These are phyloP conservation scores for Aureobasidium musti DNA, from an alignment of 2,329 filamentous ascomycete species.

Conservation along the genomic window DNA sequence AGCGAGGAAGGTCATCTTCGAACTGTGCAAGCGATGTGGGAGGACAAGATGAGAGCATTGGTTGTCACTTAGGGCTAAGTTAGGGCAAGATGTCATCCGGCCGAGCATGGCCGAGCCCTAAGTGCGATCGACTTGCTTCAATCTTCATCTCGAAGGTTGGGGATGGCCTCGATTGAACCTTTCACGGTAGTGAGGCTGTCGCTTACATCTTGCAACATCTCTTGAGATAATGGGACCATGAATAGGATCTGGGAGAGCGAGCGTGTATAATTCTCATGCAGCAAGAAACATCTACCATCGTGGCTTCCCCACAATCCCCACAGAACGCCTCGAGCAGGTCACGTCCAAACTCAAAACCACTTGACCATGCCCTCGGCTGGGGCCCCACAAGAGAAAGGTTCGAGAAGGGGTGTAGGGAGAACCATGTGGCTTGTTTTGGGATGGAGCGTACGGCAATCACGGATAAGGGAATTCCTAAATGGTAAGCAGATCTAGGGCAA, in stretches of 20 bases:
- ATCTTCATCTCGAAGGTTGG: background rate
- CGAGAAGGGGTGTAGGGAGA: background rate
- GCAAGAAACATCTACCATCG: background rate
- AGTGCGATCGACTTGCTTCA: background rate
- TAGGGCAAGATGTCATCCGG: slow-evolving; percentile 10
- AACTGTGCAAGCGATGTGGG: background rate
- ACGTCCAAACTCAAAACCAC: background rate
- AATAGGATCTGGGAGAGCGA: too few species aligned
- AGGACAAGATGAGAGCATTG: background rate
- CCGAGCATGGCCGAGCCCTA: slow-evolving; percentile 1
- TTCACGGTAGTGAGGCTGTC: background rate
- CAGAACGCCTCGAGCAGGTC: background rate
- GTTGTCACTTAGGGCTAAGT: slow-evolving; percentile 4
- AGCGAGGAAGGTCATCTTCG: background rate
- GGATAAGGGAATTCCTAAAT: background rate
- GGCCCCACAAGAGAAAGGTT: slow-evolving; percentile 12
- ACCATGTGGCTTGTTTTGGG: background rate
- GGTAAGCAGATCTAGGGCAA: slow-evolving; percentile 4
- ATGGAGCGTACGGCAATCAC: background rate
- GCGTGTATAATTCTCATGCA: background rate
- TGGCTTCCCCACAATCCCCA: slow-evolving; percentile 15
- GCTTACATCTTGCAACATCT: background rate
- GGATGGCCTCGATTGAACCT: background rate
- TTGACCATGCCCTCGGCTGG: slow-evolving; percentile 1
- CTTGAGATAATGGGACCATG: background rate